phyloP scores from a whole-genome alignment of 2,329 filamentous ascomycete species.

The Sphaerulina vaccinii region DNA sequence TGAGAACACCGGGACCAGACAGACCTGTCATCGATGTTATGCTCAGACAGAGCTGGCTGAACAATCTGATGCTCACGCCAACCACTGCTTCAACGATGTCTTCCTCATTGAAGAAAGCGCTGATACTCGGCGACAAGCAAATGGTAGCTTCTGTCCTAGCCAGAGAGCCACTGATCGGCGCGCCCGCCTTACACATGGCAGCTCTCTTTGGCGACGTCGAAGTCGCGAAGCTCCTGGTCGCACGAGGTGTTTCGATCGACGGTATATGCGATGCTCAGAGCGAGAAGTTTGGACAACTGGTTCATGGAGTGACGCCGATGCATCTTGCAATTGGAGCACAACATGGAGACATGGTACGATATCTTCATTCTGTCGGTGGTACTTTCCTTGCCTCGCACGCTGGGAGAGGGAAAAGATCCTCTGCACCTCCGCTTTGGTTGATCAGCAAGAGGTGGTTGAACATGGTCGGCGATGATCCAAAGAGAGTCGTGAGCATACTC shows the following conservation, averaged over 20 bases:
- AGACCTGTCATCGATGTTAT: background rate
- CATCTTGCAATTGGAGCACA: constrained; percentile 9
- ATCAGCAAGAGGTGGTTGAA: constrained; percentile 3
- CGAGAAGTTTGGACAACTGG: background rate
- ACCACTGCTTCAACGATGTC: background rate
- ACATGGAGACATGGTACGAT: background rate
- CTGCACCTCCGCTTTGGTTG: constrained; percentile 7
- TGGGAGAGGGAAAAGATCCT: background rate
- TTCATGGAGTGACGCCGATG: constrained; percentile 10
- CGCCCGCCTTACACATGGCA: constrained; percentile 8
- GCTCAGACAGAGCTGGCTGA: background rate
- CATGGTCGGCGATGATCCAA: constrained; percentile 1
- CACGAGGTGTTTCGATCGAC: background rate
- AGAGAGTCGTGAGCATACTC: background rate
- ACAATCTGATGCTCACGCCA: background rate
- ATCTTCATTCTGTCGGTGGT: background rate
- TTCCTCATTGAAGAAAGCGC: background rate
- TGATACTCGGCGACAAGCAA: background rate
- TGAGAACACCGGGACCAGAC: background rate
- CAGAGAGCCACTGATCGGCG: background rate
- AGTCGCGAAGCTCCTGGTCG: background rate
- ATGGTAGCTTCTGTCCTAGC: background rate
- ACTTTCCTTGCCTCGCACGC: background rate
- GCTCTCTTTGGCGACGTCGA: constrained; percentile 9
- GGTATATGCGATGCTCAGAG: constrained; percentile 1